phyloP scores from a whole-genome alignment of 345 rosid species.

The Camelina neglecta region DNA sequence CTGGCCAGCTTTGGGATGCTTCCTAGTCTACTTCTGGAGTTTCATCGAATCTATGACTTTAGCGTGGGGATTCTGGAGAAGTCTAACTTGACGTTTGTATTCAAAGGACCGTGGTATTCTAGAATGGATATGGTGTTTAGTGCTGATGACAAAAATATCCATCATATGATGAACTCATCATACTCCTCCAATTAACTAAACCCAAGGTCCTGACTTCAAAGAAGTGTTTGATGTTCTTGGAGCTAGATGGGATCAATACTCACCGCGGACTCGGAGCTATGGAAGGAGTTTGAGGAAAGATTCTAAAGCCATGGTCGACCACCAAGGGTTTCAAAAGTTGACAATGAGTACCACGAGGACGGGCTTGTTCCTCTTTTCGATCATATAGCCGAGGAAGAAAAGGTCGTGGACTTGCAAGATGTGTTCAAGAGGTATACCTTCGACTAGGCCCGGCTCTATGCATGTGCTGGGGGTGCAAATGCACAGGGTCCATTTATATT shows the following conservation, averaged over 20 bases:
- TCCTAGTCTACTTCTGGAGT: neutral
- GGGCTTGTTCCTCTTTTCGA: neutral
- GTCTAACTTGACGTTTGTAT: neutral
- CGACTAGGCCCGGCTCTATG: neutral
- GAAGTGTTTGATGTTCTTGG: constrained; percentile 4
- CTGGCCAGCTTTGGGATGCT: neutral
- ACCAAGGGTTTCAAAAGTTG: neutral
- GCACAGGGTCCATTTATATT: too few species aligned
- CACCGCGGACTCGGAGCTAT: neutral
- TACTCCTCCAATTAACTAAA: neutral
- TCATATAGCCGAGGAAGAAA: neutral
- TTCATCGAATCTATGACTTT: neutral
- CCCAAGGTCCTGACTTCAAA: neutral
- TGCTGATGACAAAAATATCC: neutral
- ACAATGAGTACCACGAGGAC: neutral
- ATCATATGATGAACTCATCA: neutral
- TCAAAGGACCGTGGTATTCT: neutral
- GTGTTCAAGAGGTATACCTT: neutral
- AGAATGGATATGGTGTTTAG: neutral
- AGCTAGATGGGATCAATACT: neutral
- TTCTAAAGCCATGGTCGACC: neutral
- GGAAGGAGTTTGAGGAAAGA: constrained; percentile 10
- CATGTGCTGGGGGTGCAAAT: too few species aligned
- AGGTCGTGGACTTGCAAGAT: neutral
- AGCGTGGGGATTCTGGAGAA: neutral